Conservation (phyloP, 2,329 filamentous ascomycete species). For the Colletotrichum tabaci region DNA sequence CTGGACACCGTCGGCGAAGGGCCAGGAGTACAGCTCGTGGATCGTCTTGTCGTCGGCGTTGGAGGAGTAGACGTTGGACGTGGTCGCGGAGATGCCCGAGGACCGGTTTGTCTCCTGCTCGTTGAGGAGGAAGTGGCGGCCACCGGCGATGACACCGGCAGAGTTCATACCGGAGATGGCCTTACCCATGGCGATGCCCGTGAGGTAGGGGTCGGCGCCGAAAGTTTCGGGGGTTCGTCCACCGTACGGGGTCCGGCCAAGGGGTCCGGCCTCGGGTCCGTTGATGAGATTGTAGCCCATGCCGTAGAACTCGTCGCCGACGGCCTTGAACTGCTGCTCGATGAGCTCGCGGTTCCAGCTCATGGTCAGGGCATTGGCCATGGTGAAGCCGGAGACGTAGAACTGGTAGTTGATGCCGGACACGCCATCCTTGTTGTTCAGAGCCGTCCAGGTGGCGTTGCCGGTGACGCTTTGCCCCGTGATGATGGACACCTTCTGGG, state of each 20-base stretch:
- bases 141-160: slow-evolving; percentile 69
- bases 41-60: slow-evolving; percentile 57
- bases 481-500: slow-evolving; percentile 34
- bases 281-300: slow-evolving; percentile 43
- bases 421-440: slow-evolving; percentile 42
- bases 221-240: slow-evolving; percentile 73
- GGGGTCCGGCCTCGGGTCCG: slow-evolving; percentile 39
- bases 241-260: slow-evolving; percentile 66
- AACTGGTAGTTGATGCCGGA: slow-evolving; percentile 43
- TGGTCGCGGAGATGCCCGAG: slow-evolving; percentile 67
- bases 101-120: slow-evolving; percentile 72
- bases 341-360: slow-evolving; percentile 44
- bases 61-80: slow-evolving; percentile 67
- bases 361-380: slow-evolving; percentile 43
- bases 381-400: slow-evolving; percentile 44
- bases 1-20: slow-evolving; percentile 62
- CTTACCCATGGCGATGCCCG: slow-evolving; percentile 67
- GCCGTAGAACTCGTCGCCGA: slow-evolving; percentile 43
- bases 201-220: slow-evolving; percentile 71
- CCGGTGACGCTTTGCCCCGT: slow-evolving; percentile 32
- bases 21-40: slow-evolving; percentile 54
- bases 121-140: slow-evolving; percentile 75
- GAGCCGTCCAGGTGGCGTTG: slow-evolving; percentile 29
- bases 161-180: slow-evolving; percentile 70
- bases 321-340: slow-evolving; percentile 38